phyloP scores from a whole-genome alignment of 1,284 basidiomycete genomes.

The Fistulina hepatica region DNA sequence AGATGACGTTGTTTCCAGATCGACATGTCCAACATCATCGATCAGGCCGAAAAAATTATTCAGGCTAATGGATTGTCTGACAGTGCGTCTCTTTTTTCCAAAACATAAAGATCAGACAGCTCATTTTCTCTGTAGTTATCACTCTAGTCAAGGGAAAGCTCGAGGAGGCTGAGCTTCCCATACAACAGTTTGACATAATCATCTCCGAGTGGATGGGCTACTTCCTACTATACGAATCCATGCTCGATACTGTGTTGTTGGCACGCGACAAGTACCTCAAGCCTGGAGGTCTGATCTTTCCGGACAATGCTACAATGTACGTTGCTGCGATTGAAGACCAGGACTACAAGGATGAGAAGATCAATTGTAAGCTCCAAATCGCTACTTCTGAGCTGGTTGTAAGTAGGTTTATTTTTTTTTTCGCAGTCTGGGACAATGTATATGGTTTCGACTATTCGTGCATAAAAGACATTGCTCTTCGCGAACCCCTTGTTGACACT shows the following conservation, averaged over 20 bases:
- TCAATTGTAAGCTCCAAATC: slow-evolving; percentile 69
- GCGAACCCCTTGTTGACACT: slow-evolving; percentile 95
- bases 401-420: slow-evolving; percentile 2
- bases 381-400: background rate
- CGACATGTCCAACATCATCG: slow-evolving; percentile 99
- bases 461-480: slow-evolving; percentile 97
- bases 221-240: slow-evolving; percentile 94
- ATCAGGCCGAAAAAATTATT: slow-evolving; percentile 96
- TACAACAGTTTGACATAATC: slow-evolving; percentile 93
- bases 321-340: slow-evolving; percentile 97
- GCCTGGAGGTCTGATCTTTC: slow-evolving; percentile 88
- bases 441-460: slow-evolving; percentile 99
- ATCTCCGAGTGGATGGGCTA: slow-evolving; percentile 99
- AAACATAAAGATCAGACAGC: slow-evolving; percentile 7
- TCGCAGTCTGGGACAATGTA: slow-evolving; percentile 95
- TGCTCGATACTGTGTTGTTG: slow-evolving; percentile 96
- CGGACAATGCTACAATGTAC: slow-evolving; percentile 90
- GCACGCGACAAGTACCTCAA: slow-evolving; percentile 97
- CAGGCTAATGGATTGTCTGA: slow-evolving; percentile 94
- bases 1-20: slow-evolving; percentile 43
- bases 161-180: slow-evolving; percentile 81
- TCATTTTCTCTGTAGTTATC: slow-evolving; percentile 48
- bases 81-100: slow-evolving; percentile 44
- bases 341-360: slow-evolving; percentile 99
- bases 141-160: slow-evolving; percentile 97